Conservation (phyloP, 257 asterid genomes). For the Misopates orontium region DNA sequence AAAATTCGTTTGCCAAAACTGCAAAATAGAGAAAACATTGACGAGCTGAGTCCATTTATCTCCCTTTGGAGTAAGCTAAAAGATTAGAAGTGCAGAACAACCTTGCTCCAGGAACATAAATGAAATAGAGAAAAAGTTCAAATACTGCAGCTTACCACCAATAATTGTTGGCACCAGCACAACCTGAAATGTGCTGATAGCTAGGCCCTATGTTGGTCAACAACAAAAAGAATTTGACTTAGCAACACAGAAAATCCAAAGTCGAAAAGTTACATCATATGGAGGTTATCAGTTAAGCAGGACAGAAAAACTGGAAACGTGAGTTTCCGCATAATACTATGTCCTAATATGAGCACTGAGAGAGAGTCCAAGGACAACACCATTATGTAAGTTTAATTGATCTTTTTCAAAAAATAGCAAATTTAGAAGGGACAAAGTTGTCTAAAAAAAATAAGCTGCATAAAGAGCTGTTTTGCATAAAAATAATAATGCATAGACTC, state of each 20-base stretch:
- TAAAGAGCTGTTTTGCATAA: conserved; percentile 1
- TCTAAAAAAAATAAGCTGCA: neutral
- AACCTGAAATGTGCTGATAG: conserved; percentile 93
- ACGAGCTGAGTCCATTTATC: neutral
- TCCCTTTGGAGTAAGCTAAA: conserved; percentile 12
- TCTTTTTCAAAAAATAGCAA: conserved; percentile 17
- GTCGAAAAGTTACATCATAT: conserved; percentile 5
- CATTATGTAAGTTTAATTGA: neutral
- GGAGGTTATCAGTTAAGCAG: conserved; percentile 1
- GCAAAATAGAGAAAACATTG: conserved; percentile 39
- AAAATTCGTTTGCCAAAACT: conserved; percentile 81
- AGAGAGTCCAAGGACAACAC: conserved; percentile 15
- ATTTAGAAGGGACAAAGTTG: conserved; percentile 12
- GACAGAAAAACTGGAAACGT: neutral
- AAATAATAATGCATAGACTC: conserved; percentile 32
- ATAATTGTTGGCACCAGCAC: conserved; percentile 89
- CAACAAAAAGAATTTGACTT: conserved; percentile 9
- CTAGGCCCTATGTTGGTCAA: conserved; percentile 71
- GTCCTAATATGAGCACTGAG: neutral
- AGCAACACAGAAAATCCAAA: too few species aligned
- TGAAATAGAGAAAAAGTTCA: conserved; percentile 12
- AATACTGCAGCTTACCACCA: conserved; percentile 67
- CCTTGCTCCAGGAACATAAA: neutral
- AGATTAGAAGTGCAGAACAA: conserved; percentile 11
- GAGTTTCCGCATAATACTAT: conserved; percentile 3